phyloP scores from a whole-genome alignment of 73 alveolate genomes.

The Paramecium caudatum region DNA sequence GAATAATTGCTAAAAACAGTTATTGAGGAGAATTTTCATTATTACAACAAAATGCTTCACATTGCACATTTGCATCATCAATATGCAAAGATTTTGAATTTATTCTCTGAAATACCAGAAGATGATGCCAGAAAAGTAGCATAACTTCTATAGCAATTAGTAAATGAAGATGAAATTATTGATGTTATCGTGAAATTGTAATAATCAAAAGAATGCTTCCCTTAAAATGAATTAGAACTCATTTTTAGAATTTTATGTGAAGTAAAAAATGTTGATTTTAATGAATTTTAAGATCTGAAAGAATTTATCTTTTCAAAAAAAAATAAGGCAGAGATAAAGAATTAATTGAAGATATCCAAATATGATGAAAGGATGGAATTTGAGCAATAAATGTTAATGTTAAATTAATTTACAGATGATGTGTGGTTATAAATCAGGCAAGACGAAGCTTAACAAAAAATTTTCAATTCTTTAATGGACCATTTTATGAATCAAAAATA shows the following conservation, averaged over 20 bases:
- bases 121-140: background rate
- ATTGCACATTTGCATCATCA: background rate
- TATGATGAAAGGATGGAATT: slow-evolving; percentile 3
- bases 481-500: background rate
- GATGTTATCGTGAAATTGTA: background rate
- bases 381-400: background rate
- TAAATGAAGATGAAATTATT: background rate
- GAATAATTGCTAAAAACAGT: background rate
- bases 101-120: background rate
- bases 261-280: background rate
- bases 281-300: background rate
- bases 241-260: background rate
- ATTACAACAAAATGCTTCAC: background rate
- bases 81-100: background rate
- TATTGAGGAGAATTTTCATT: background rate
- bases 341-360: background rate
- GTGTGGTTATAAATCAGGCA: background rate
- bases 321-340: background rate
- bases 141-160: background rate
- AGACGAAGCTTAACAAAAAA: background rate
- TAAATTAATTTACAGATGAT: background rate
- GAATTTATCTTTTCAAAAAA: background rate
- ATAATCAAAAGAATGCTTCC: background rate
- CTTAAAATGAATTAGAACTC: background rate
- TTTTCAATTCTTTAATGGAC: background rate